phyloP scores from a whole-genome alignment of 495 filamentous ascomycete genomes.

The Lasiosphaeriaceae sp. region DNA sequence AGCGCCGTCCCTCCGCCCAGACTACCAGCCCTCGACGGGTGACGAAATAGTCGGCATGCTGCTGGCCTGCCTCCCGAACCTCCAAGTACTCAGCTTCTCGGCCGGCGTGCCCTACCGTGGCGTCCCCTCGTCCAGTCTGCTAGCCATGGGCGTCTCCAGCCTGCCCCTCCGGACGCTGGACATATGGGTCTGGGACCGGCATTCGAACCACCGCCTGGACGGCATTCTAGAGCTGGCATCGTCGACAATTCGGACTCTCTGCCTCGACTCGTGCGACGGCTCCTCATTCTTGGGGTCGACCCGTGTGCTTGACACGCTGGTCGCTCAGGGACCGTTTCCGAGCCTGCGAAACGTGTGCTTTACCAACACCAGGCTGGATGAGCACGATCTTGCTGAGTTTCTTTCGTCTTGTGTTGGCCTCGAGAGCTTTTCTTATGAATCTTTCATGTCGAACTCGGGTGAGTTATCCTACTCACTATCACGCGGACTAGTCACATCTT shows the following conservation, averaged over 20 bases:
- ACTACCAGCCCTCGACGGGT: slow-evolving; percentile 4
- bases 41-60: slow-evolving; percentile 12
- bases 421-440: slow-evolving; percentile 14
- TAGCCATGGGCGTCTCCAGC: slow-evolving; percentile 11
- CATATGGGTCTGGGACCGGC: neutral
- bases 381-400: slow-evolving; percentile 2
- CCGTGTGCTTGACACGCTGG: neutral
- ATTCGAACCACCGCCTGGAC: neutral
- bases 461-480: neutral
- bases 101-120: neutral
- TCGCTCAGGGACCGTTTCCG: slow-evolving; percentile 5
- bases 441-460: neutral
- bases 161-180: slow-evolving; percentile 15
- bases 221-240: slow-evolving; percentile 16
- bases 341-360: slow-evolving; percentile 14
- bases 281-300: too few relatives aligned
- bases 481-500: too few relatives aligned
- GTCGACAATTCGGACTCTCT: slow-evolving; percentile 10
- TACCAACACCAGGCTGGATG: neutral
- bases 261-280: slow-evolving; percentile 2
- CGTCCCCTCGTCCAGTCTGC: slow-evolving; percentile 12
- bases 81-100: slow-evolving; percentile 6
- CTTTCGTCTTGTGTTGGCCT: slow-evolving; percentile 12
- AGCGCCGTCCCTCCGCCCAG: neutral
- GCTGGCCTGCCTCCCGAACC: slow-evolving; percentile 14